Base-by-base conservation (phyloP, 1,139 yeast genomes). In the Suhomyces wounanorum region DNA sequence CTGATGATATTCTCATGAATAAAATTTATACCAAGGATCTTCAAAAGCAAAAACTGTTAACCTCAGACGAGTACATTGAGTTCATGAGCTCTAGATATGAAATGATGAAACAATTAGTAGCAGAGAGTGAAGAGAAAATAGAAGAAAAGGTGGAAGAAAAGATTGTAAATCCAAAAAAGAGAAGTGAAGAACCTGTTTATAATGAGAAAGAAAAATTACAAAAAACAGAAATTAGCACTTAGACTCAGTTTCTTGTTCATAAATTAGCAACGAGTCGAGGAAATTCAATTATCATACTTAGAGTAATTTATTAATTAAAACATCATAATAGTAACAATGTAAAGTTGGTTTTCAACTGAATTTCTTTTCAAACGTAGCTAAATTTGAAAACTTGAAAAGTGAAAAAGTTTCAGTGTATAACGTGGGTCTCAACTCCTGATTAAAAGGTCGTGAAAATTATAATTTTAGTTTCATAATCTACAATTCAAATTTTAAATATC, bases 1-100 rank as follows among this genome's bases (percentile, higher is more conserved):
- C 67, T 14, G 66, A 68, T 8, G 64, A 69, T 54, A 73, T 69
- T 35, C 69, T 69, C 72, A 66, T 44, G 28, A 61, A 63, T 45
- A 59, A 59, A 45, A 66, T 76, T n/a, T 63, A 67, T 51, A 62
- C 70, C 50, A 70, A 69, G 52, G 65, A 67, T 48, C 64, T 69
- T 51, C 77, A 72, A 52, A 73, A 71, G 52, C 72, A 69, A 37
- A 65, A 58, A 53, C 53, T 63, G 45, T 52, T 61, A 43, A 56
- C 62, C 1, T 40, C 54, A 4, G 60, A 57, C 2, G 70, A 67
- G 36, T 68, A 62, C 40, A 44, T 52, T 6, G 50, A 48, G 6
- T 52, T 50, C 49, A 55, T 59, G 50, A 51, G 49, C 17, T 42
- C 52, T 11, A 52, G 49, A 44, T 48, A 23, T 51, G 47, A 25